A percentile compares a stretch with the other conserved stretches of the same genome.
Conservation (phyloP, 2,329 filamentous ascomycete species). For the Pezicula carpinea region DNA sequence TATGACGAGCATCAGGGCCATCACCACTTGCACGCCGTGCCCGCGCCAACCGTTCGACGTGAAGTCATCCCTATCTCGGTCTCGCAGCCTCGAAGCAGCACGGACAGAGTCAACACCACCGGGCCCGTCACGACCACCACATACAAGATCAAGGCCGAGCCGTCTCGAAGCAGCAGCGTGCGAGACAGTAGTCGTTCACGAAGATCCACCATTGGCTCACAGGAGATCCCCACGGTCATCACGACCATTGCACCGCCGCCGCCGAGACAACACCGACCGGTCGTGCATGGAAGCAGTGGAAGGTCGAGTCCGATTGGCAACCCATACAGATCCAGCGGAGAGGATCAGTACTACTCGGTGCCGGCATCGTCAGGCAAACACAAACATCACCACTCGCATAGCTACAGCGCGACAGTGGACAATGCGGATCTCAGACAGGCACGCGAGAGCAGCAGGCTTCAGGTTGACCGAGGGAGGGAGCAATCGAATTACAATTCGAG, state of each 20-base stretch:
- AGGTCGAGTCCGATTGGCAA: slow-evolving; percentile 48
- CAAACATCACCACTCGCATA: slow-evolving; percentile 28
- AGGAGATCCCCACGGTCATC: slow-evolving; percentile 43
- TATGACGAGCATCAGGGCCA: slow-evolving; percentile 42
- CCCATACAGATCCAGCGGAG: slow-evolving; percentile 48
- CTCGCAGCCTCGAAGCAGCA: slow-evolving; percentile 30
- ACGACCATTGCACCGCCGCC: slow-evolving; percentile 52
- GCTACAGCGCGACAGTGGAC: slow-evolving; percentile 44
- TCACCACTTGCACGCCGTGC: slow-evolving; percentile 51
- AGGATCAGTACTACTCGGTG: slow-evolving; percentile 46
- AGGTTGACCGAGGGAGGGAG: slow-evolving; percentile 17
- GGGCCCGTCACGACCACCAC: slow-evolving; percentile 45
- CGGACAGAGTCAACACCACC: slow-evolving; percentile 21
- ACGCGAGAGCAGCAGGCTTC: slow-evolving; percentile 15
- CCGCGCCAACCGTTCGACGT: slow-evolving; percentile 40
- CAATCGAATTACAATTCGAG: slow-evolving; percentile 15
- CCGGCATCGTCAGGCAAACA: slow-evolving; percentile 53
- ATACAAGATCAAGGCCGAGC: slow-evolving; percentile 52
- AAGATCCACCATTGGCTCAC: slow-evolving; percentile 44
- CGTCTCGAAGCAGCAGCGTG: slow-evolving; percentile 41
- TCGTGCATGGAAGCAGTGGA: slow-evolving; percentile 23
- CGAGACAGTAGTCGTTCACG: slow-evolving; percentile 45
- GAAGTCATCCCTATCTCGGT: slow-evolving; percentile 28
- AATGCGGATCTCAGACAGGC: slow-evolving; percentile 38
- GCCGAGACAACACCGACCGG: slow-evolving; percentile 28